Percentiles rank a stretch among this genome's conserved stretches.
phyloP scores from a whole-genome alignment of 257 asterid species.

The Echium plantagineum region DNA sequence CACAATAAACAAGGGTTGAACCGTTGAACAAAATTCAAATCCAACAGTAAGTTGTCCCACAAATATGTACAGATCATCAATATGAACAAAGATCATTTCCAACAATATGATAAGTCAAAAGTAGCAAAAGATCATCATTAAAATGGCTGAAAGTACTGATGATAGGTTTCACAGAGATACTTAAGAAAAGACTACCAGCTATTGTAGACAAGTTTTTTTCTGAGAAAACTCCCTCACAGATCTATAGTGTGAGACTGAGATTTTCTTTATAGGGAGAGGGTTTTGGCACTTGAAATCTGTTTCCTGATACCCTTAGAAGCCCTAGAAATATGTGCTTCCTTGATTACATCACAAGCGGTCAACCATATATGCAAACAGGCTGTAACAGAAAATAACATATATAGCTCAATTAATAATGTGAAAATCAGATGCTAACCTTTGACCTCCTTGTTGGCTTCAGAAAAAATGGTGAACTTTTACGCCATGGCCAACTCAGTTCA shows the following conservation, averaged over 20 bases:
- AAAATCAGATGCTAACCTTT: constrained; percentile 39
- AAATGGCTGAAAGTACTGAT: background rate
- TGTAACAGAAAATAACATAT: background rate
- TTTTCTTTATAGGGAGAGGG: no score
- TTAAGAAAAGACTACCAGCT: background rate
- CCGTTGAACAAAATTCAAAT: background rate
- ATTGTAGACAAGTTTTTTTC: no score
- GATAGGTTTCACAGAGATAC: background rate
- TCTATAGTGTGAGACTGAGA: no score
- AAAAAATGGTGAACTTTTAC: constrained; percentile 51
- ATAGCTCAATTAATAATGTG: background rate
- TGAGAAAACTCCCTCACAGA: no score
- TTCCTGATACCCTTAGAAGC: no score
- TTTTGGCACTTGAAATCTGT: no score
- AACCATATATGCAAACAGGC: background rate
- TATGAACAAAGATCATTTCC: background rate
- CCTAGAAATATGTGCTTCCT: background rate
- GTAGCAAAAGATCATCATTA: no score
- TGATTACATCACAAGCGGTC: background rate
- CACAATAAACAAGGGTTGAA: background rate
- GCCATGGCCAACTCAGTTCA: constrained; percentile 99
- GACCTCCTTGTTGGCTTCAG: constrained; percentile 68
- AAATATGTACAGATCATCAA: background rate
- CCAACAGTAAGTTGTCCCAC: background rate
- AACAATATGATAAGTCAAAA: background rate